Evolutionary conservation across 2,329 filamentous ascomycete genomes (phyloP), one percentile per base, ranked within the genome.

Genomic region (Penicillium verrucosum): DNA sequence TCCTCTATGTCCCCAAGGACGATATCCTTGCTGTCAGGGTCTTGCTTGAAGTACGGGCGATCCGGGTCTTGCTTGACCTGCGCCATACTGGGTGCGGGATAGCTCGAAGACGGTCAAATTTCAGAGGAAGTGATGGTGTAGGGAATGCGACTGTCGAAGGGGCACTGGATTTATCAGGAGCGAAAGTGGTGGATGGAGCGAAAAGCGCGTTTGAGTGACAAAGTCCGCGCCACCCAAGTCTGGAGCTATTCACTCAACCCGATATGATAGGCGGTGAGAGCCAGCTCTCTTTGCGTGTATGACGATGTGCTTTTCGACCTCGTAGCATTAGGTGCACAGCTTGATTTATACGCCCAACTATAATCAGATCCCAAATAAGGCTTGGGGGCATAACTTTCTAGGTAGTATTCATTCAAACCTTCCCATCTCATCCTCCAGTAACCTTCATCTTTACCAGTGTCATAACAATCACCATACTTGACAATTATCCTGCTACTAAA

Each of bases 1-100:
- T 90, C 88, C 2, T 75, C 73, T 6, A 76, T 60, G 47, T 70
- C 68, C 5, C 62, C 68, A 25, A 73, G 67, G 25, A 68, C 62
- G 4, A 63, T 52, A 44, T 75, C 74, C 60, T 75, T 74, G 57
- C 60, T 70, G 44, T 78, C 75, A 4, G 76, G 75, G 34, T 77
- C 75, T 7, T 68, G 56, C 57, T 77, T 77, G 65, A 77, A 74
- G 60, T 71, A 73, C 54, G 71, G 63, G 56, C 68, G 64, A 63
- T 73, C 74, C 32, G 74, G 70, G 55, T 78, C 76, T 60, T 67
- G 70, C 60, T 78, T 78, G 66, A 78, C 60, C 50, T 71, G 70
- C 50, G 71, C 64, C 63, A 70, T 68, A 65, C 62, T 72, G 61
- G 51, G 29, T 21, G 48, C 2, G 23, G 18, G 34, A 4, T 29